phyloP scores from a whole-genome alignment of 768 basidiomycete genomes.

The Trametes elegans region DNA sequence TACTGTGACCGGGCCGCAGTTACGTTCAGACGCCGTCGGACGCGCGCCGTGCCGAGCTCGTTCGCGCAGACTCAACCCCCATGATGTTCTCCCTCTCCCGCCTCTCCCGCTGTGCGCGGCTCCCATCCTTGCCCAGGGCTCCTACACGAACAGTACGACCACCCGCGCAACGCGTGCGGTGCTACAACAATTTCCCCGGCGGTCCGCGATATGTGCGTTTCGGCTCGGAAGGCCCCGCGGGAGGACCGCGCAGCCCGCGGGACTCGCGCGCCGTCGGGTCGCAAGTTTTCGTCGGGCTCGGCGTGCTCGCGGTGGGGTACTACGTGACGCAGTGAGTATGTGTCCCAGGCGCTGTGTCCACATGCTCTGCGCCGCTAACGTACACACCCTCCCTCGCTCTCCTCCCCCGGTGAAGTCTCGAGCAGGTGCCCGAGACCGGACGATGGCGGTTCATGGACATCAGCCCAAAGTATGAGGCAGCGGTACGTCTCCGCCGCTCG shows the following conservation, averaged over 20 bases:
- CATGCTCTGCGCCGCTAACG: neutral
- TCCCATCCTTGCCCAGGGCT: neutral
- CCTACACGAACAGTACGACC: neutral
- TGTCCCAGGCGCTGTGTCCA: neutral
- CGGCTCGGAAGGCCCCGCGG: conserved; percentile 1
- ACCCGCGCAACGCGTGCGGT: neutral
- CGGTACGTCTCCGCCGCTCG: conserved; percentile 34
- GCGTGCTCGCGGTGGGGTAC: conserved; percentile 23
- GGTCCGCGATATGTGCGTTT: conserved; percentile 24
- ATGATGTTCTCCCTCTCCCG: neutral
- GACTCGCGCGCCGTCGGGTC: conserved; percentile 19
- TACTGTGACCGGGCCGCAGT: neutral
- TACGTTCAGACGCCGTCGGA: neutral
- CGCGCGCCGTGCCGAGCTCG: neutral
- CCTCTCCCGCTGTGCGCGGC: neutral
- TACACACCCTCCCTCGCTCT: neutral
- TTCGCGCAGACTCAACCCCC: neutral
- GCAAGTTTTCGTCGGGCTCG: conserved; percentile 20
- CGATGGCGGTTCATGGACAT: conserved; percentile 88
- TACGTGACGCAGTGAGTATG: conserved; percentile 33
- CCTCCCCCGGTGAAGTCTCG: conserved; percentile 74
- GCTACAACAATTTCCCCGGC: neutral
- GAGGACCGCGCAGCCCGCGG: conserved; percentile 5
- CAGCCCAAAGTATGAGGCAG: conserved; percentile 52
- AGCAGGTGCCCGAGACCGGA: conserved; percentile 83